Conservation (phyloP, 352 stramenopile genomes). For the Phytophthora cactorum region DNA sequence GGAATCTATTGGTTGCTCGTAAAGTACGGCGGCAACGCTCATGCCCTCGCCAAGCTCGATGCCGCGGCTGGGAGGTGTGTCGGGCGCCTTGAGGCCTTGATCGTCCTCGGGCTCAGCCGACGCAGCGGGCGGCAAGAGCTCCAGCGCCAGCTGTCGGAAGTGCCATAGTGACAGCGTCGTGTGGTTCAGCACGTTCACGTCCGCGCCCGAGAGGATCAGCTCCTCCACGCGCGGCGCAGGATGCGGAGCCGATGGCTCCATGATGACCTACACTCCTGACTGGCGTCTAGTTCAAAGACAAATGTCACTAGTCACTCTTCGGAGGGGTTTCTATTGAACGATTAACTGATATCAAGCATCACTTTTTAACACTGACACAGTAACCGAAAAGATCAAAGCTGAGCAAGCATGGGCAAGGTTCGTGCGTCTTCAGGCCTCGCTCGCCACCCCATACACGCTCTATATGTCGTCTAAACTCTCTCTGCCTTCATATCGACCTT, state of each 20-base stretch:
- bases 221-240: slow-evolving; percentile 41
- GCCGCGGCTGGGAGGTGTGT: slow-evolving; percentile 1
- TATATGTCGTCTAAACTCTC: slow-evolving; percentile 3
- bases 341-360: neutral
- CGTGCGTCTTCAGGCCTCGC: slow-evolving; percentile 5
- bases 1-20: slow-evolving; percentile 15
- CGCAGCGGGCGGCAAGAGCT: slow-evolving; percentile 44
- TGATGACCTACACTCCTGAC: slow-evolving; percentile 24
- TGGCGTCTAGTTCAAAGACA: neutral
- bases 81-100: slow-evolving; percentile 13
- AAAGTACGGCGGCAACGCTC: slow-evolving; percentile 57
- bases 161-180: slow-evolving; percentile 83
- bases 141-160: slow-evolving; percentile 66
- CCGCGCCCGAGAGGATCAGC: slow-evolving; percentile 60
- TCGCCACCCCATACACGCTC: neutral
- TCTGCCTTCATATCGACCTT: neutral
- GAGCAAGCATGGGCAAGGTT: slow-evolving; percentile 35
- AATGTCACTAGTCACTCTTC: slow-evolving; percentile 7
- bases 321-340: neutral
- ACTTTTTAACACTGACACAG: neutral
- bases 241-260: slow-evolving; percentile 23
- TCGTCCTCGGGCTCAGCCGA: slow-evolving; percentile 24
- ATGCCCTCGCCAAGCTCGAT: slow-evolving; percentile 80
- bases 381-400: slow-evolving; percentile 9
- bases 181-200: slow-evolving; percentile 78